phyloP scores from a whole-genome alignment of 2,329 filamentous ascomycete genomes.

The Claviceps pusilla region DNA sequence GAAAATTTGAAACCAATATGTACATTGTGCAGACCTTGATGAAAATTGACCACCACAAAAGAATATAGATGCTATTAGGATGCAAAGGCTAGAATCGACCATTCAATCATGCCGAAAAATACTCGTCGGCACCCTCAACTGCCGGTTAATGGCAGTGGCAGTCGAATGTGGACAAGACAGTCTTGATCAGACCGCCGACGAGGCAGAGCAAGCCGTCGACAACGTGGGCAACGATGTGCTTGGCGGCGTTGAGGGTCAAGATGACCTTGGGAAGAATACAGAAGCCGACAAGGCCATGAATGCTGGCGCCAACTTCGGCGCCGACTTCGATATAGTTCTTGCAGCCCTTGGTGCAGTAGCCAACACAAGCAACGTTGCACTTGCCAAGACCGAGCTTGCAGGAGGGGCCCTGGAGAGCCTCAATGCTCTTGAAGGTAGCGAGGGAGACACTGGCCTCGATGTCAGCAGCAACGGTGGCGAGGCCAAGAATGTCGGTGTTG shows the following conservation, averaged over 20 bases:
- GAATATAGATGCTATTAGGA: not conserved
- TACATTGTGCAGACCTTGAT: constrained; percentile 6
- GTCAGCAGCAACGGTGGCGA: constrained; percentile 12
- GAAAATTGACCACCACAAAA: not conserved
- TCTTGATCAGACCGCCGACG: constrained; percentile 17
- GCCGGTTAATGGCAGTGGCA: constrained; percentile 18
- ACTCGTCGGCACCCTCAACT: not conserved
- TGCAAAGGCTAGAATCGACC: constrained; percentile 1
- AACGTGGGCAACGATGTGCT: constrained; percentile 13
- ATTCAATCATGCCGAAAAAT: not conserved
- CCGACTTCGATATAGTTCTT: constrained; percentile 22
- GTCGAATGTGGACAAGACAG: constrained; percentile 17
- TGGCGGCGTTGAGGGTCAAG: constrained; percentile 13
- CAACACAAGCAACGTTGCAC: constrained; percentile 24
- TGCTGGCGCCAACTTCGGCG: constrained; percentile 10
- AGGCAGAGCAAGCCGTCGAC: constrained; percentile 19
- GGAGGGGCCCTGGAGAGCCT: constrained; percentile 7
- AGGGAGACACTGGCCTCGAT: constrained; percentile 14
- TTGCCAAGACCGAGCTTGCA: constrained; percentile 18
- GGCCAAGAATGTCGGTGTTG: constrained; percentile 22
- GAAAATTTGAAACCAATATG: constrained; percentile 1
- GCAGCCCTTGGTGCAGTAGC: constrained; percentile 23
- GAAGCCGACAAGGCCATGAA: constrained; percentile 17
- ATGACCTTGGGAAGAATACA: constrained; percentile 19
- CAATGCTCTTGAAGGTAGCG: constrained; percentile 13